These are phyloP conservation scores for Zizania latifolia DNA, from an alignment of 176 grass and related monocot genomes.

Conservation along the genomic window DNA sequence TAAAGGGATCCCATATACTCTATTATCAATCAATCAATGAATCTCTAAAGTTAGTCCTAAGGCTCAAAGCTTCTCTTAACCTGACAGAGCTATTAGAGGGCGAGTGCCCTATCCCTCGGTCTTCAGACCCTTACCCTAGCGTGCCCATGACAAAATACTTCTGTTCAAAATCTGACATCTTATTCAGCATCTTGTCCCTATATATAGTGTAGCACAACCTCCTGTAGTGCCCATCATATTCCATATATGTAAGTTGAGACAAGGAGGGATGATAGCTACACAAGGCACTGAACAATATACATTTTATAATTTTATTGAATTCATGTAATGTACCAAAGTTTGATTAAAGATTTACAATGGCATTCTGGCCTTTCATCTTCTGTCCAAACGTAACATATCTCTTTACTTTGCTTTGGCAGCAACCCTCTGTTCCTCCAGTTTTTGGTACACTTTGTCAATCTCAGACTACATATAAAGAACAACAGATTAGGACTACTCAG, in stretches of 20 bases:
- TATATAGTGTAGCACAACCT: not conserved
- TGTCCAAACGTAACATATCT: conserved; percentile 3
- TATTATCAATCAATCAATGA: no score
- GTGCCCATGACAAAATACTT: no score
- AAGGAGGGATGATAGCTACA: not conserved
- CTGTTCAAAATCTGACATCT: not conserved
- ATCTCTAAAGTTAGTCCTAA: no score
- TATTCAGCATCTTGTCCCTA: not conserved
- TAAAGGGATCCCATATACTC: no score
- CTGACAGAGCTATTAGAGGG: no score
- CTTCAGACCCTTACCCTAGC: no score
- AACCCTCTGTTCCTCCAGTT: conserved; percentile 36
- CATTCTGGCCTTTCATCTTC: not conserved
- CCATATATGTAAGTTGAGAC: not conserved
- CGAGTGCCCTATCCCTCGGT: no score
- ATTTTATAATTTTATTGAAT: conserved; percentile 53
- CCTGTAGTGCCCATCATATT: not conserved
- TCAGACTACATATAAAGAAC: conserved; percentile 45
- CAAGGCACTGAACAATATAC: not conserved
- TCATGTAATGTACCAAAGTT: conserved; percentile 29
- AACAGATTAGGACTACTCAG: conserved; percentile 14
- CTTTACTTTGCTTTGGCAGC: conserved; percentile 32
- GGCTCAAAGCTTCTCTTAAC: no score
- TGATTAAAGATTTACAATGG: conserved; percentile 32
- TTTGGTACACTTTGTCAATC: conserved; percentile 65